Base-by-base conservation (phyloP, 2,329 filamentous ascomycete genomes). In the Endocalyx cinctus region DNA sequence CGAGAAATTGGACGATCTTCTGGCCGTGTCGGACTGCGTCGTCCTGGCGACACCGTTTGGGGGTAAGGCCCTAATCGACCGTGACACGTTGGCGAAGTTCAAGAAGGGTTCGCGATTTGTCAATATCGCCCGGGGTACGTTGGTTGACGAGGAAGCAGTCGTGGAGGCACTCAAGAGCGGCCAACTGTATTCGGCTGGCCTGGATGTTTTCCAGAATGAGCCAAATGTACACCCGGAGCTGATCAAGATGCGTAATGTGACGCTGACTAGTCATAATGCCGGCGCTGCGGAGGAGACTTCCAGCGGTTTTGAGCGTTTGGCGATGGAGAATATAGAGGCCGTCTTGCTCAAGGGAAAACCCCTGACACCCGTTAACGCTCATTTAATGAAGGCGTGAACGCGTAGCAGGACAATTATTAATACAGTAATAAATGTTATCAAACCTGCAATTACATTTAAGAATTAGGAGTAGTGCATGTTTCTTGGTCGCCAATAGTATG, bases 201-300 rank as follows among this genome's bases (percentile, higher is more conserved):
- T 77, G 11, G 74, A 77, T 45, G 74, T 77, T 10, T 69, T 75
- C 51, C 67, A 66, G 6, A 47, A 69, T 27, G 74, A 78, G 48
- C 74, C 73, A 1, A 43, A 62, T 34, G 66, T 78, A 4, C 53
- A 51, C 2, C 50, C 49, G 37, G 52, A 46, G 28, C 39, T 65
- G 17, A 57, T 55, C 11, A 22, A 29, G 18, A 37, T 37, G 34
- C 23, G 25, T 12, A 37, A 33, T 23, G 34, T 37, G 5, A 33
- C 25, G 10, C 25, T 37, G 10, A 37, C 34, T 5, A 20, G n/a
- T 5, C 34, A 37, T 16, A 25, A 28, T 19, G 34, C 23, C 4
- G 34, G 34, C 3, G 34, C 23, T 13, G 34, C 29, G 13, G 13
- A 27, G 11, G 25, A 37, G 13, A 37, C 34, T 4, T 25, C 11